phyloP scores from a whole-genome alignment of 306 rosid genomes.

The Astragalus glycyphyllos region DNA sequence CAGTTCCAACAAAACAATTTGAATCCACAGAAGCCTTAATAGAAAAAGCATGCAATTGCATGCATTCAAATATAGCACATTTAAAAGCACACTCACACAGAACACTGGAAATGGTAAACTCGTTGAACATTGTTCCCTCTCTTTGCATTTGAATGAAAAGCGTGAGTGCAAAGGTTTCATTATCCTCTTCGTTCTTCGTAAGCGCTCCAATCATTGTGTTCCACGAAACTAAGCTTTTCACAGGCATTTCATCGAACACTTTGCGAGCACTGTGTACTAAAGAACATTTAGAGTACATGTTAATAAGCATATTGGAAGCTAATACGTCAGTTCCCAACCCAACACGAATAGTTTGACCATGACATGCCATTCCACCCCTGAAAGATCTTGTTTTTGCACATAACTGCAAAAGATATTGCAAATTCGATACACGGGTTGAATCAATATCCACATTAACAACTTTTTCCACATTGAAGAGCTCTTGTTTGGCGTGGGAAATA shows the following conservation, averaged over 20 bases:
- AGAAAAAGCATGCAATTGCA: conserved; percentile 75
- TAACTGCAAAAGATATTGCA: conserved; percentile 64
- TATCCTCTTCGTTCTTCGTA: conserved; percentile 57
- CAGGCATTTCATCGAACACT: conserved; percentile 69
- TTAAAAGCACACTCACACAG: conserved; percentile 74
- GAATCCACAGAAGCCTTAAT: conserved; percentile 68
- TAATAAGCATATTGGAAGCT: conserved; percentile 79
- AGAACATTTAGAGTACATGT: conserved; percentile 77
- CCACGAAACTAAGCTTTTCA: conserved; percentile 82
- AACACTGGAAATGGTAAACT: conserved; percentile 86
- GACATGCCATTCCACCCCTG: conserved; percentile 67
- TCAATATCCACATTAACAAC: conserved; percentile 39
- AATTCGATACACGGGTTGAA: conserved; percentile 42
- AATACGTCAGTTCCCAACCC: conserved; percentile 60
- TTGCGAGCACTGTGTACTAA: conserved; percentile 56
- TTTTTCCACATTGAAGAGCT: conserved; percentile 34
- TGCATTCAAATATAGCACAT: conserved; percentile 63
- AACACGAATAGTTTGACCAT: conserved; percentile 60
- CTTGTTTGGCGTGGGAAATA: conserved; percentile 41
- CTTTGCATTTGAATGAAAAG: conserved; percentile 72
- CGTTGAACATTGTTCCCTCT: conserved; percentile 66
- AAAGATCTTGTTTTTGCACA: conserved; percentile 57
- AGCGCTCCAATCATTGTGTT: conserved; percentile 83
- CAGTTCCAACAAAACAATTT: conserved; percentile 84
- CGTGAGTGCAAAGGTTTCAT: conserved; percentile 71